Percentiles rank a stretch among this genome's conserved stretches.
These are phyloP conservation scores for Yamadazyma atmosphaerica DNA, from an alignment of 1,139 yeast species.

Conservation along the genomic window DNA sequence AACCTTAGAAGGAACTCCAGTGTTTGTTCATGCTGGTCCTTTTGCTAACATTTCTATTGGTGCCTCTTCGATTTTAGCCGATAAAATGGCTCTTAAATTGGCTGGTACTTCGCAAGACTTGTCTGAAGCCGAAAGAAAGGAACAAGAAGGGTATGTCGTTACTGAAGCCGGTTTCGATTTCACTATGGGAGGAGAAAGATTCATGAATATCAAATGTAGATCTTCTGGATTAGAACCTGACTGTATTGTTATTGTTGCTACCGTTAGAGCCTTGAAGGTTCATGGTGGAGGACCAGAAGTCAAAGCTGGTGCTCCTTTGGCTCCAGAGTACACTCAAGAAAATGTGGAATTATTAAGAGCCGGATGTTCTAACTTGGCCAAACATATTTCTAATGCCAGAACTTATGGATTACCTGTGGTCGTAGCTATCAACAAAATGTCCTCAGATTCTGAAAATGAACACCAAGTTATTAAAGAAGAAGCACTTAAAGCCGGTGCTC, in stretches of 20 bases:
- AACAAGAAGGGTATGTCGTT: slow-evolving; percentile 85
- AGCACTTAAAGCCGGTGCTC: slow-evolving; percentile 91
- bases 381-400: slow-evolving; percentile 87
- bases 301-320: slow-evolving; percentile 90
- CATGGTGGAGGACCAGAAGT: slow-evolving; percentile 99
- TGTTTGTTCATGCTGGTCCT: slow-evolving; percentile 97
- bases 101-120: slow-evolving; percentile 66
- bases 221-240: slow-evolving; percentile 90
- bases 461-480: slow-evolving; percentile 82
- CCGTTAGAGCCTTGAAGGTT: slow-evolving; percentile 93
- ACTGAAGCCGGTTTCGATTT: slow-evolving; percentile 99
- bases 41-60: slow-evolving; percentile 98
- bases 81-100: slow-evolving; percentile 89
- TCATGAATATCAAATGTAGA: slow-evolving; percentile 94
- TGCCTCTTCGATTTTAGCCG: slow-evolving; percentile 93
- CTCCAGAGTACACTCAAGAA: slow-evolving; percentile 83
- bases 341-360: slow-evolving; percentile 77
- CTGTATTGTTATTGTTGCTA: slow-evolving; percentile 92
- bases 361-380: slow-evolving; percentile 89
- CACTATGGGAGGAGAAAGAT: slow-evolving; percentile 99
- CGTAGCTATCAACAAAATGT: slow-evolving; percentile 93
- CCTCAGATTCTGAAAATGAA: slow-evolving; percentile 80
- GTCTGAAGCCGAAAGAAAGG: slow-evolving; percentile 51
- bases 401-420: slow-evolving; percentile 90
- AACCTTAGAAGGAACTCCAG: slow-evolving; percentile 97